These are phyloP conservation scores for Huiozyma sinensis DNA, from an alignment of 805 yeast genomes.

Conservation along the genomic window DNA sequence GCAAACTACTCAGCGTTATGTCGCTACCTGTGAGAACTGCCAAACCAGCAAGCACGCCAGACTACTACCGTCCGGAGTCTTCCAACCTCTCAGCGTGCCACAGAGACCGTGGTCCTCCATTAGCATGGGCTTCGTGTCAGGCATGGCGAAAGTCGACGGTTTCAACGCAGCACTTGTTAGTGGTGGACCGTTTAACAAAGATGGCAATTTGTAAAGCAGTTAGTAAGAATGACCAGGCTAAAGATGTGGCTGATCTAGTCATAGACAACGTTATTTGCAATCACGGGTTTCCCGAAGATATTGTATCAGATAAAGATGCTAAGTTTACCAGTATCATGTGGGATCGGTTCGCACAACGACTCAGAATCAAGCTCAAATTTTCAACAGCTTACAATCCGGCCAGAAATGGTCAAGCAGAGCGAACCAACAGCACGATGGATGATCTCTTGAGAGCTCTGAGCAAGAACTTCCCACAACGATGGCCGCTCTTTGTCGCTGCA, in stretches of 20 bases:
- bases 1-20: neutral
- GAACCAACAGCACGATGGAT: no score
- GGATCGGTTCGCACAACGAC: neutral
- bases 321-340: neutral
- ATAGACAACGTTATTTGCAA: neutral
- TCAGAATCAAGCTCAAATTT: neutral
- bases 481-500: neutral
- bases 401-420: neutral
- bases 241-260: neutral
- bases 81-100: neutral
- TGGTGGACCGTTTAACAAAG: neutral
- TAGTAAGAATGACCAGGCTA: neutral
- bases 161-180: neutral
- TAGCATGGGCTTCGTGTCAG: slow-evolving; percentile 1
- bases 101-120: slow-evolving; percentile 1
- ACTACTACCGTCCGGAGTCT: neutral
- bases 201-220: neutral
- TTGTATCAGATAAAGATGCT: neutral
- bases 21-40: neutral
- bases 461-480: neutral
- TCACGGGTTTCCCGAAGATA: neutral
- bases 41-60: neutral
- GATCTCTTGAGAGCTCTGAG: no score
- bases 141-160: neutral
- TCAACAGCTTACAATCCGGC: neutral